A percentile compares a stretch with the other conserved stretches of the same genome.
These are phyloP conservation scores for Lentinula guzmanii DNA, from an alignment of 768 basidiomycete species.

Conservation along the genomic window DNA sequence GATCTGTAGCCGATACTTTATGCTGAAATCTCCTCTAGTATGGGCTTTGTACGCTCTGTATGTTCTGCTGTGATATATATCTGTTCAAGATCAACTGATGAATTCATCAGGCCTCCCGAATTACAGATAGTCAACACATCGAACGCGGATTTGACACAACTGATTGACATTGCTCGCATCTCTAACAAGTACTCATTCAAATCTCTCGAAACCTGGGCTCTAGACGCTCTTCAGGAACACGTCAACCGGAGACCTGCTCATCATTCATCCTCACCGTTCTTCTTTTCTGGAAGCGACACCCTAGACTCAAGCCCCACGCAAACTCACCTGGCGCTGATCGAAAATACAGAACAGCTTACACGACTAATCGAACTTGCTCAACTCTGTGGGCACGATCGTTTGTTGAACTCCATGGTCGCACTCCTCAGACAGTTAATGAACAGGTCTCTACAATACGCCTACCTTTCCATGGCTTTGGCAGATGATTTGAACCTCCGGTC, in stretches of 20 bases:
- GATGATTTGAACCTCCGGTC: constrained; percentile 61
- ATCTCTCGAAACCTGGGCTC: constrained; percentile 66
- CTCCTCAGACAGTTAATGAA: constrained; percentile 59
- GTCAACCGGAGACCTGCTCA: constrained; percentile 50
- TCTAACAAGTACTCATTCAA: constrained; percentile 75
- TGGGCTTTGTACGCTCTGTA: constrained; percentile 76
- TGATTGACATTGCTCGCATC: constrained; percentile 59
- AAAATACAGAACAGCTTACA: constrained; percentile 44
- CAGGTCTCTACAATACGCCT: constrained; percentile 58
- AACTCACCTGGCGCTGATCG: constrained; percentile 14
- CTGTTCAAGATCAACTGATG: constrained; percentile 5
- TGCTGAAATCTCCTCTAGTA: constrained; percentile 17
- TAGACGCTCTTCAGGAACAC: constrained; percentile 67
- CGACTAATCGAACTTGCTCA: constrained; percentile 62
- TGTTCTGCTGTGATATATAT: constrained; percentile 18
- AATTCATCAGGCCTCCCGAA: constrained; percentile 51
- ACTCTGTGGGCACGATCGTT: constrained; percentile 53
- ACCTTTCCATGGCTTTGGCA: constrained; percentile 66
- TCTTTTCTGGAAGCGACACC: constrained; percentile 15
- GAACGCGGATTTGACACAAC: constrained; percentile 43
- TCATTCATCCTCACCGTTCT: constrained; percentile 30
- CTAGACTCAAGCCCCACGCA: constrained; percentile 10
- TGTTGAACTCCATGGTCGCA: constrained; percentile 54
- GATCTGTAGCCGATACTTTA: background rate
- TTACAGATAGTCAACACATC: constrained; percentile 41